Evolutionary conservation across 371 early-diverging fungal genomes (phyloP).

Genomic region (Actinomortierella ambigua): DNA sequence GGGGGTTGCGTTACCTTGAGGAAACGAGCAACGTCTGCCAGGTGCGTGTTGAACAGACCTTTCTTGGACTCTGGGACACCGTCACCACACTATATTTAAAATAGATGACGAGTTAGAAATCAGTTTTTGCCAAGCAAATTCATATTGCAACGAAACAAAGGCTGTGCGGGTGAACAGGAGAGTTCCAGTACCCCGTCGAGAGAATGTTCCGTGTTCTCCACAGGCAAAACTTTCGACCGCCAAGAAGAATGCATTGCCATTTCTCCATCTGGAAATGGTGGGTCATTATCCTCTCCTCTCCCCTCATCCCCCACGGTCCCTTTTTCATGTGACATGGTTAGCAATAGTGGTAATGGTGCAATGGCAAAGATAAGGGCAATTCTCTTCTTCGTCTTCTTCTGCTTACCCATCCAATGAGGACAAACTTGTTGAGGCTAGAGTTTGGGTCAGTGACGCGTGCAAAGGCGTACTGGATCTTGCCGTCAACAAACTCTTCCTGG

Average conservation of each 20-base stretch:
- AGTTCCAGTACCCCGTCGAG: no score
- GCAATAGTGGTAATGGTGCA: neutral
- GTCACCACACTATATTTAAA: slow-evolving; percentile 77
- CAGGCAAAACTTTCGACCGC: no score
- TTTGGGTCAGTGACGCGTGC: slow-evolving; percentile 86
- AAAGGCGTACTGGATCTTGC: slow-evolving; percentile 91
- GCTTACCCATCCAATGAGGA: slow-evolving; percentile 90
- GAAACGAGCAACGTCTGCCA: slow-evolving; percentile 78
- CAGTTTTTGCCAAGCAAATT: neutral
- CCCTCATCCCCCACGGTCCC: neutral
- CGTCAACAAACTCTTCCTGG: slow-evolving; percentile 87
- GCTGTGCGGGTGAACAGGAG: neutral
- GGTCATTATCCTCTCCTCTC: neutral
- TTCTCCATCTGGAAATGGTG: neutral
- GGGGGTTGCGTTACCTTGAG: slow-evolving; percentile 64
- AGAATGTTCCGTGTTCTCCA: no score
- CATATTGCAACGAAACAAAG: neutral
- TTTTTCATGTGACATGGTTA: no score
- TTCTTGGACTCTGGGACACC: slow-evolving; percentile 93
- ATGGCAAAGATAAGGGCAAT: neutral
- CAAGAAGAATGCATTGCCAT: no score
- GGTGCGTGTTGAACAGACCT: slow-evolving; percentile 84
- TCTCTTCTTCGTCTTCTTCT: neutral
- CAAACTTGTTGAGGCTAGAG: slow-evolving; percentile 85
- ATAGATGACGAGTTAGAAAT: neutral